Conservation (phyloP, 495 filamentous ascomycete species). For the Letharia lupina region DNA sequence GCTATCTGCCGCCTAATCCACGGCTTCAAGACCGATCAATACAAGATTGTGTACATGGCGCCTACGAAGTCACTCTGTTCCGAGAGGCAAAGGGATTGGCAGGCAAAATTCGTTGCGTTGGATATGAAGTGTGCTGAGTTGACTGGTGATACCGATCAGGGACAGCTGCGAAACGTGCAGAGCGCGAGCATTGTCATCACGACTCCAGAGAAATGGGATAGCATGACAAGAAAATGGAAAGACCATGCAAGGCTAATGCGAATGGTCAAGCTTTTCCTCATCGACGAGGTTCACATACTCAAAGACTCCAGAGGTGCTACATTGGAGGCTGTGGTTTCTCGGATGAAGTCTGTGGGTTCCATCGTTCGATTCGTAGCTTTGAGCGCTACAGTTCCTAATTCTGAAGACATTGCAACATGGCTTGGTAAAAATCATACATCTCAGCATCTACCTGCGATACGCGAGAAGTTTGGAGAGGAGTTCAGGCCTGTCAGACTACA, state of each 20-base stretch:
- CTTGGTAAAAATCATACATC: constrained; percentile 68
- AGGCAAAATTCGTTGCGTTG: constrained; percentile 68
- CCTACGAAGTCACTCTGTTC: constrained; percentile 90
- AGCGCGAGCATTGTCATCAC: constrained; percentile 88
- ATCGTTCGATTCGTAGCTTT: constrained; percentile 85
- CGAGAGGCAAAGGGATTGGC: constrained; percentile 78
- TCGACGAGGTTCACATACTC: constrained; percentile 94
- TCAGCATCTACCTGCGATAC: constrained; percentile 57
- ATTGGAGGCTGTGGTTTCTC: constrained; percentile 89
- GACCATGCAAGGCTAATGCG: constrained; percentile 79
- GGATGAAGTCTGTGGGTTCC: constrained; percentile 87
- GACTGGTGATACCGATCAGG: constrained; percentile 81
- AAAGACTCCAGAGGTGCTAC: constrained; percentile 86
- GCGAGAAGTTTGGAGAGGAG: constrained; percentile 82
- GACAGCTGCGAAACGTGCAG: constrained; percentile 65
- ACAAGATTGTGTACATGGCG: constrained; percentile 93
- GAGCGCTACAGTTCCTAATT: constrained; percentile 91
- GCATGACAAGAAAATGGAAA: constrained; percentile 91
- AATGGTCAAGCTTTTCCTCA: constrained; percentile 82
- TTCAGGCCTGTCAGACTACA: constrained; percentile 82
- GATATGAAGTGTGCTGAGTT: constrained; percentile 74
- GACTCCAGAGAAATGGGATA: constrained; percentile 98
- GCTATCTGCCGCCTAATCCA: constrained; percentile 77
- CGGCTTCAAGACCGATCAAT: constrained; percentile 53
- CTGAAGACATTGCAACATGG: constrained; percentile 83